Evolutionary conservation across 2,329 filamentous ascomycete genomes (phyloP).

Genomic region (Cercospora zeina): DNA sequence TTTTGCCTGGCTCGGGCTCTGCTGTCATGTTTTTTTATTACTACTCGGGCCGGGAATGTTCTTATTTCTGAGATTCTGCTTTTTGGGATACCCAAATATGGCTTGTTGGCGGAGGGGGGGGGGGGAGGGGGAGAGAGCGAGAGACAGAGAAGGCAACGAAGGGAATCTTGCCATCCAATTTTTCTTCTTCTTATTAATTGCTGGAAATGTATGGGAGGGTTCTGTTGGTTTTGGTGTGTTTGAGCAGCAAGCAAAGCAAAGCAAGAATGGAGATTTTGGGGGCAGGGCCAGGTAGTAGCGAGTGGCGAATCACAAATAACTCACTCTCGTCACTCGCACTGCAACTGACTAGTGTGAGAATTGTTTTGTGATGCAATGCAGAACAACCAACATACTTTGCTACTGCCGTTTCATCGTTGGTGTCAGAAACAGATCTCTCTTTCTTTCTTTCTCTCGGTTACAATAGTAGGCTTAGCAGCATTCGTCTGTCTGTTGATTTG

Average conservation of each 20-base stretch:
- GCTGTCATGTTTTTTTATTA: background rate
- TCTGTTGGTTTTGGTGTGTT: background rate
- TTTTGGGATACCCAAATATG: constrained; percentile 1
- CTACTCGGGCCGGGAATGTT: too few species aligned
- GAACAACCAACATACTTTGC: too few species aligned
- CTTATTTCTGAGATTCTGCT: background rate
- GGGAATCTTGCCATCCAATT: too few species aligned
- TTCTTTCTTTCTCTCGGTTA: too few species aligned
- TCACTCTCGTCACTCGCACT: too few species aligned
- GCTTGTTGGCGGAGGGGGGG: background rate
- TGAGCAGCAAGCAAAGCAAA: background rate
- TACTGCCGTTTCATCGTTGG: too few species aligned
- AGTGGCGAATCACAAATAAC: background rate
- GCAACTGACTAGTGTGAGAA: too few species aligned
- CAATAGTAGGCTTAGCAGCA: too few species aligned
- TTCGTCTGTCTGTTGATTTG: too few species aligned
- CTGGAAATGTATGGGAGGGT: too few species aligned
- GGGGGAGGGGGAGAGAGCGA: background rate
- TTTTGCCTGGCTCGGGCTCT: background rate
- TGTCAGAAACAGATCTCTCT: too few species aligned
- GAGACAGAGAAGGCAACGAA: background rate
- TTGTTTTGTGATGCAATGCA: too few species aligned
- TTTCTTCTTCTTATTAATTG: background rate
- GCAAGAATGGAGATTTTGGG: background rate
- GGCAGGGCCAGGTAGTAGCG: background rate